Evolutionary conservation across 2,329 filamentous ascomycete species (phyloP), one percentile per base, ranked within the genome.

Genomic region (Neofusicoccum parvum): DNA sequence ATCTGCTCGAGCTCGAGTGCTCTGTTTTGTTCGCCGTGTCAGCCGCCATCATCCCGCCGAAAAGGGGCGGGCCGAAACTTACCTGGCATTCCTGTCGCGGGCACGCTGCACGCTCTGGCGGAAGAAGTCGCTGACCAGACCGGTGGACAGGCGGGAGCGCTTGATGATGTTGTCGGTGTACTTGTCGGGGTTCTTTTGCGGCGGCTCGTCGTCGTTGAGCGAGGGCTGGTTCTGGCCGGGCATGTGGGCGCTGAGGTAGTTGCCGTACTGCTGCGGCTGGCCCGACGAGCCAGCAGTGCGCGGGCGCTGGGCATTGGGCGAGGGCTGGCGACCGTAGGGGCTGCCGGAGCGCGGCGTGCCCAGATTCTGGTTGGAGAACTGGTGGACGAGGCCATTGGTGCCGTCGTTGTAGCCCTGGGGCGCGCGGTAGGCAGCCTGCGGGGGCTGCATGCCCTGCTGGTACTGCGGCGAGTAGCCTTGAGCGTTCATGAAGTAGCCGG

Each of bases 31-130:
- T 58, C 4, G 20, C 37, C 65, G 70, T 50, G 74, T 75, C 69
- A 74, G 70, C 62, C 53, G 37, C 50, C 27, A 5, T 15, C 66
- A n/a, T 14, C 10, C 5, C 39, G 12, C 49, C 7, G 23, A 14
- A 58, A 15, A 9, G n/a, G 32, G 15, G 23, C 3, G 9, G 14
- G 5, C 10, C 14, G n/a, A 45, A 45, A 76, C 85, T 72, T 81
- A 96, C 94, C 94, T 91, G 79, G 96, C 89, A 78, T 99, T 99
- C 66, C 95, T 89, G 81, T 98, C 95, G 71, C 94, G 88, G 60
- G 95, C 95, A 72, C 95, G 88, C 83, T 97, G 94, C 65, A 99
- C 96, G 77, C 94, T 98, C 80, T 99, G 94, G 80, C 96, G 96
- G 87, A 98, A 99, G 83, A 98, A 98, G 72, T 87, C 85, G 73